phyloP scores from a whole-genome alignment of 805 yeast genomes.

The Saccharomycopsis capsularis region DNA sequence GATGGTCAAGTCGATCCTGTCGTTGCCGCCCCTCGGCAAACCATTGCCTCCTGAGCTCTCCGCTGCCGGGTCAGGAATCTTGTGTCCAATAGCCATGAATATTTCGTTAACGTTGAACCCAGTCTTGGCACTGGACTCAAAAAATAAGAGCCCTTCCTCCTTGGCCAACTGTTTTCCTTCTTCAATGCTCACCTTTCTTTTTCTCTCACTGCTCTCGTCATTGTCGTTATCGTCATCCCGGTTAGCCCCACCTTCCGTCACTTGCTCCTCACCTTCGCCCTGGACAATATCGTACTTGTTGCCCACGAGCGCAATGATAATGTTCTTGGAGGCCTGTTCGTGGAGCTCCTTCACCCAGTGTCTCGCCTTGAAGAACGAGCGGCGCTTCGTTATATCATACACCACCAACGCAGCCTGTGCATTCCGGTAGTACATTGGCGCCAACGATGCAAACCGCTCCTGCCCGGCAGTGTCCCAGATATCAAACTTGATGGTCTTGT shows the following conservation, averaged over 20 bases:
- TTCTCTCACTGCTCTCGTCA: slow-evolving; percentile 35
- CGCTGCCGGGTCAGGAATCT: slow-evolving; percentile 48
- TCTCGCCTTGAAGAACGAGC: slow-evolving; percentile 90
- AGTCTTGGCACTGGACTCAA: slow-evolving; percentile 92
- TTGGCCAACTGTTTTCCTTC: slow-evolving; percentile 86
- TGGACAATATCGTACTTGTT: slow-evolving; percentile 80
- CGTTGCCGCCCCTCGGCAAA: slow-evolving; percentile 18
- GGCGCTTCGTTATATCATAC: slow-evolving; percentile 91
- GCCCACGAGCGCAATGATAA: slow-evolving; percentile 89
- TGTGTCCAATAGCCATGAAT: slow-evolving; percentile 80
- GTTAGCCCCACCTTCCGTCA: slow-evolving; percentile 90
- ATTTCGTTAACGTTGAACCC: slow-evolving; percentile 86
- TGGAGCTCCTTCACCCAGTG: slow-evolving; percentile 97
- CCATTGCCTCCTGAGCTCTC: slow-evolving; percentile 5
- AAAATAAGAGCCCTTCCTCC: slow-evolving; percentile 84
- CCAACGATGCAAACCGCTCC: slow-evolving; percentile 91
- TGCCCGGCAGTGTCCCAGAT: slow-evolving; percentile 99
- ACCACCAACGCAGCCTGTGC: slow-evolving; percentile 97
- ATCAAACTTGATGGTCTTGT: slow-evolving; percentile 82
- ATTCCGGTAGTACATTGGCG: slow-evolving; percentile 95
- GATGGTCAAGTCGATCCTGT: slow-evolving; percentile 34
- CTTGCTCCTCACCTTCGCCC: slow-evolving; percentile 58
- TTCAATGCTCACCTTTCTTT: slow-evolving; percentile 73
- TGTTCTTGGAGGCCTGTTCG: slow-evolving; percentile 90
- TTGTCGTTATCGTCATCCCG: slow-evolving; percentile 29